Conservation (phyloP, 805 yeast species). For the Hagleromyces aurorensis region DNA sequence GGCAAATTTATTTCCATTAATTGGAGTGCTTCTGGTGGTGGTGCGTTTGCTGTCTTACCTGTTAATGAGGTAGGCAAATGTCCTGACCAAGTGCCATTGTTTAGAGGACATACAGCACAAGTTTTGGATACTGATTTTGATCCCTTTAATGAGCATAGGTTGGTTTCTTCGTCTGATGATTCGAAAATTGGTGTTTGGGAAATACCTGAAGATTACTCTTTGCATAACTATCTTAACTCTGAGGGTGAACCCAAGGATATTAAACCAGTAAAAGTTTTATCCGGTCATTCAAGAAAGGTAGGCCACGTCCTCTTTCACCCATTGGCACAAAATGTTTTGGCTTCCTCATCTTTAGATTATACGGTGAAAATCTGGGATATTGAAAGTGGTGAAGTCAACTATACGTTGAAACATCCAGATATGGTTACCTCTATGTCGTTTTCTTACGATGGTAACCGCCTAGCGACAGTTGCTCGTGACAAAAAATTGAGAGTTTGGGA, state of each 20-base stretch:
- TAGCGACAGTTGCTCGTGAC: constrained; percentile 89
- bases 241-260: constrained; percentile 60
- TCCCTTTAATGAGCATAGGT: constrained; percentile 71
- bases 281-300: constrained; percentile 90
- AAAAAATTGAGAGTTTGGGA: constrained; percentile 90
- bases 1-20: constrained; percentile 80
- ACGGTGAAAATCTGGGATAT: constrained; percentile 89
- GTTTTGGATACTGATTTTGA: constrained; percentile 94
- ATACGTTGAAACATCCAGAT: constrained; percentile 79
- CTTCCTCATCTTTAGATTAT: constrained; percentile 86
- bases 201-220: constrained; percentile 75
- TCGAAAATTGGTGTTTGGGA: constrained; percentile 80
- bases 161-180: constrained; percentile 79
- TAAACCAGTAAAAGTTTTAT: constrained; percentile 56
- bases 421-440: constrained; percentile 89
- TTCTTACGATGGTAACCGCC: constrained; percentile 77
- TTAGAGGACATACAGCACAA: constrained; percentile 92
- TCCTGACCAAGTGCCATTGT: constrained; percentile 87
- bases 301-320: constrained; percentile 92
- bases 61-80: constrained; percentile 79
- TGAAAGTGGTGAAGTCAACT: constrained; percentile 59
- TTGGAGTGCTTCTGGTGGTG: constrained; percentile 96
- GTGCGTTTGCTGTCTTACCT: constrained; percentile 94
- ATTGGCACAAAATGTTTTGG: constrained; percentile 74
- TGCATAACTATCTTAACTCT: constrained; percentile 47